phyloP scores from a whole-genome alignment of 2,329 filamentous ascomycete species.

The Boeremia lycopersici region DNA sequence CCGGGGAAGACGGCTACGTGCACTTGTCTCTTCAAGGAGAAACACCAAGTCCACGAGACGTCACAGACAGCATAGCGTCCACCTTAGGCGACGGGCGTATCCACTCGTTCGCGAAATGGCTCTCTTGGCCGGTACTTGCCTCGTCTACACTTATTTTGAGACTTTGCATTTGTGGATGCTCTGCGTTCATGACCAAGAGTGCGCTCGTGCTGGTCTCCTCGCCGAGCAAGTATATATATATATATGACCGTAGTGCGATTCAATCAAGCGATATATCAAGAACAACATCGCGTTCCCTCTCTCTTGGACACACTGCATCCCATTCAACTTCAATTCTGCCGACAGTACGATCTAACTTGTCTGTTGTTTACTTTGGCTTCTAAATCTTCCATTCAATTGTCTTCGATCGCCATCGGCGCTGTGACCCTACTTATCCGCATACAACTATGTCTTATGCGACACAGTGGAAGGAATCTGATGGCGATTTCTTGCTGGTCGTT shows the following conservation, averaged over 20 bases:
- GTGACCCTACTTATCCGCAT: not conserved
- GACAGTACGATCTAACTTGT: not conserved
- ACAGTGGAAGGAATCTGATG: slow-evolving; percentile 26
- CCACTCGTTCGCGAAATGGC: slow-evolving; percentile 5
- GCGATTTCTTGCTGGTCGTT: slow-evolving; percentile 40
- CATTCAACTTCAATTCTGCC: not conserved
- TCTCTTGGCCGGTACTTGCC: slow-evolving; percentile 5
- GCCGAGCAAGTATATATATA: slow-evolving; percentile 3
- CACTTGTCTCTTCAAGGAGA: slow-evolving; percentile 13
- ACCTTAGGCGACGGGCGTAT: slow-evolving; percentile 4
- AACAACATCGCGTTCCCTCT: not conserved
- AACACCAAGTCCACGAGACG: slow-evolving; percentile 3
- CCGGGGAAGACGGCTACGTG: slow-evolving; percentile 16
- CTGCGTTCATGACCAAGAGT: not conserved
- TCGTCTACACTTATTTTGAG: slow-evolving; percentile 8
- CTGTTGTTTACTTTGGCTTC: not conserved
- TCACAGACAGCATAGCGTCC: slow-evolving; percentile 8
- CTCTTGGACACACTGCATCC: not conserved
- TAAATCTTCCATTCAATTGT: not conserved
- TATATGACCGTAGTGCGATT: slow-evolving; percentile 9
- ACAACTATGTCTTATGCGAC: slow-evolving; percentile 20
- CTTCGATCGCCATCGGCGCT: not conserved
- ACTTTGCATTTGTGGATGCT: not conserved
- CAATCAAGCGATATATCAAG: not conserved
- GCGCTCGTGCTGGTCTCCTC: slow-evolving; percentile 4